Evolutionary conservation across 1,284 basidiomycete species (phyloP).

Genomic region (Phellinidium pouzarii): DNA sequence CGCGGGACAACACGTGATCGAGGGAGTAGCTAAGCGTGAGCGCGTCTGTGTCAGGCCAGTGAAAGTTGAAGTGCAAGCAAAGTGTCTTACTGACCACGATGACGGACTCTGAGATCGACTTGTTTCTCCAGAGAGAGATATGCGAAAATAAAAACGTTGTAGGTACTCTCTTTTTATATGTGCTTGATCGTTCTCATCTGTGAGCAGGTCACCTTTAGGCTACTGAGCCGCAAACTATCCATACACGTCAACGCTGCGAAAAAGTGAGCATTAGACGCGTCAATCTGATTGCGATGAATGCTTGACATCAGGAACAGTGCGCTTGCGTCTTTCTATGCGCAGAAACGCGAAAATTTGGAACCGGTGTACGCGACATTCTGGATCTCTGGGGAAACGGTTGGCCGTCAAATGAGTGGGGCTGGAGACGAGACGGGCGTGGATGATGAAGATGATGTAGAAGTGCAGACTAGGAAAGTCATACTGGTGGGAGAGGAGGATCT

Average conservation of each 20-base stretch:
- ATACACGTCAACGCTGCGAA: conserved; percentile 71
- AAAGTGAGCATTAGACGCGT: conserved; percentile 39
- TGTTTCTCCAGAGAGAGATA: conserved; percentile 59
- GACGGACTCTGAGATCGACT: conserved; percentile 38
- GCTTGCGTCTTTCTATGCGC: conserved; percentile 48
- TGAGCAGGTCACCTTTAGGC: conserved; percentile 64
- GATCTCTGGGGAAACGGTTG: conserved; percentile 45
- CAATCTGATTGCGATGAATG: not conserved
- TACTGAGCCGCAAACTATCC: conserved; percentile 57
- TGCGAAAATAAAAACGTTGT: conserved; percentile 59
- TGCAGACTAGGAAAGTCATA: conserved; percentile 38
- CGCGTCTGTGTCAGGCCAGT: not conserved
- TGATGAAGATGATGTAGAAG: conserved; percentile 31
- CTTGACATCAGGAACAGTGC: conserved; percentile 36
- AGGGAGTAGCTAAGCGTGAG: no score
- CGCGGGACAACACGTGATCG: no score
- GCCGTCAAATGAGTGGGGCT: conserved; percentile 15
- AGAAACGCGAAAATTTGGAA: conserved; percentile 34
- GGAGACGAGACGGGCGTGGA: conserved; percentile 40
- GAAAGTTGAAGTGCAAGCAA: not conserved
- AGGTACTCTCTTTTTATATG: conserved; percentile 23
- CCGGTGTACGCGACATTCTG: conserved; percentile 59
- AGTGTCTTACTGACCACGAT: conserved; percentile 26
- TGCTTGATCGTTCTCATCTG: conserved; percentile 5
- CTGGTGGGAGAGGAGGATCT: conserved; percentile 54